phyloP scores from a whole-genome alignment of 148 eudicot genomes.

The Rhododendron williamsianum region DNA sequence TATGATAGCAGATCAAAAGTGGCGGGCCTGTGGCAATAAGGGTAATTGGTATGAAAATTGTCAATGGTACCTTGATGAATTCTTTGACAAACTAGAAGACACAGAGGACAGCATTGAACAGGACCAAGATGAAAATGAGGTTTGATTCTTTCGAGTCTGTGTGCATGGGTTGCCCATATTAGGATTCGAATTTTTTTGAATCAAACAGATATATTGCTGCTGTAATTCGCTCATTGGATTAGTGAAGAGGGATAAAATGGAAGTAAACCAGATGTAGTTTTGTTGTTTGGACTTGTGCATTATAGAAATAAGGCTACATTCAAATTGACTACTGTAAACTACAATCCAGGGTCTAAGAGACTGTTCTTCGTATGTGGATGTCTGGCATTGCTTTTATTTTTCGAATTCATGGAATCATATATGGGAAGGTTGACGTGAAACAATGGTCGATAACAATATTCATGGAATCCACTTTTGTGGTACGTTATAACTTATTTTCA shows the following conservation, averaged over 20 bases:
- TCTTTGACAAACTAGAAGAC: constrained; percentile 57
- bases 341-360: background rate
- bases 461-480: background rate
- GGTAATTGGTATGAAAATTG: constrained; percentile 70
- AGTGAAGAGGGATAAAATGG: background rate
- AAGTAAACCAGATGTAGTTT: background rate
- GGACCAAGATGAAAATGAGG: constrained; percentile 11
- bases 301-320: background rate
- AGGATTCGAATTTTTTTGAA: background rate
- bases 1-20: constrained; percentile 80
- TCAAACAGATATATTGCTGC: background rate
- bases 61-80: constrained; percentile 61
- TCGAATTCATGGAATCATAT: background rate
- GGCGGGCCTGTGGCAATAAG: constrained; percentile 45
- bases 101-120: constrained; percentile 32
- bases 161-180: background rate
- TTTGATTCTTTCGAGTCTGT: background rate
- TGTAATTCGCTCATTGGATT: background rate
- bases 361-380: background rate
- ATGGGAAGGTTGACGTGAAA: background rate
- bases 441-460: background rate
- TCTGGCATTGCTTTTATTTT: background rate
- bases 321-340: background rate
- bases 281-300: background rate
- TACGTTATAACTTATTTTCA: background rate